A percentile compares a stretch with the other conserved stretches of the same genome.
These are phyloP conservation scores for Agaricales sp. DNA, from an alignment of 1,284 basidiomycete genomes.

Conservation along the genomic window DNA sequence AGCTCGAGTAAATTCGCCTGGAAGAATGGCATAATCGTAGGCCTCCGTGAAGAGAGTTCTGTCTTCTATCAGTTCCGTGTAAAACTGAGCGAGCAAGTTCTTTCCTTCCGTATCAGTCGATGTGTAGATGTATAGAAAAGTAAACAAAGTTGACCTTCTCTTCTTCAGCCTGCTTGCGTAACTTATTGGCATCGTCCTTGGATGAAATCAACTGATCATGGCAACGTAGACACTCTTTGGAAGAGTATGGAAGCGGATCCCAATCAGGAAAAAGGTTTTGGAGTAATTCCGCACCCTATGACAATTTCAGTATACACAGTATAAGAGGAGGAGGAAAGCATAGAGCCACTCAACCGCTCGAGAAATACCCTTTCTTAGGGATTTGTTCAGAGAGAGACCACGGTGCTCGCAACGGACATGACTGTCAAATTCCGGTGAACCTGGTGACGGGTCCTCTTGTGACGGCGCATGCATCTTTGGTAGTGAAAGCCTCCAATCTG, in stretches of 20 bases:
- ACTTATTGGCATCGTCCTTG: background rate
- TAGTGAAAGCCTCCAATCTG: constrained; percentile 62
- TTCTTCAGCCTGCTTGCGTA: background rate
- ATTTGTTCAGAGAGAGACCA: background rate
- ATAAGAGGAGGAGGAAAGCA: background rate
- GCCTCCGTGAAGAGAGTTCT: background rate
- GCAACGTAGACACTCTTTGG: background rate
- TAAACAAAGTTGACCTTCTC: background rate
- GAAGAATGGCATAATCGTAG: background rate
- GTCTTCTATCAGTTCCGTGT: background rate
- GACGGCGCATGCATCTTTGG: constrained; percentile 62
- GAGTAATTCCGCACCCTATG: background rate
- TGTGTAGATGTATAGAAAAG: background rate
- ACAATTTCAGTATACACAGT: background rate
- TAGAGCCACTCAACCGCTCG: background rate
- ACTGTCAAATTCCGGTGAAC: constrained; percentile 37
- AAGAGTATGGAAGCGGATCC: background rate
- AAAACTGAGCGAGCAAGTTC: background rate
- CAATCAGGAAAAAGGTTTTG: background rate
- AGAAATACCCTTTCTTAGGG: background rate
- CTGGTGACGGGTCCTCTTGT: constrained; percentile 54
- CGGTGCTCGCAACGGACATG: constrained; percentile 66
- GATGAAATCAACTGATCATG: background rate
- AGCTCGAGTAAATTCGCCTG: constrained; percentile 17
- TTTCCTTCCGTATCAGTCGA: background rate